These are phyloP conservation scores for Trametes cingulata DNA, from an alignment of 768 basidiomycete species.

Conservation along the genomic window DNA sequence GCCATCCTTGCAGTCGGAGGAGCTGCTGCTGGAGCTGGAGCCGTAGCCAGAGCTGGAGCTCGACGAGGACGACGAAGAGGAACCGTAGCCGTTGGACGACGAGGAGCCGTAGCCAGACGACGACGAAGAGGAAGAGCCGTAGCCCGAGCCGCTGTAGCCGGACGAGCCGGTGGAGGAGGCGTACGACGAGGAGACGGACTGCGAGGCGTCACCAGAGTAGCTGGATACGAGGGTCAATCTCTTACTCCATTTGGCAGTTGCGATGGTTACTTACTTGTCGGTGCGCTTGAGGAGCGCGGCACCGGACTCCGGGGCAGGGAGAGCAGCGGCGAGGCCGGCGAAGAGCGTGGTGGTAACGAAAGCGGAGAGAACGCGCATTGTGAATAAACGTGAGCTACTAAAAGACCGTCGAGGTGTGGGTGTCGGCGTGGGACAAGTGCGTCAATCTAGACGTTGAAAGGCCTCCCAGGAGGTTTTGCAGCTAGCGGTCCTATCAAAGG, in stretches of 20 bases:
- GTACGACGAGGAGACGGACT: neutral
- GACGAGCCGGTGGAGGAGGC: neutral
- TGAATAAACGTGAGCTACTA: slow-evolving; percentile 29
- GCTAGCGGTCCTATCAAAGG: slow-evolving; percentile 70
- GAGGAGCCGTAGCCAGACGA: neutral
- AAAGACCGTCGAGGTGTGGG: slow-evolving; percentile 49
- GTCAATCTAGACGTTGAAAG: slow-evolving; percentile 33
- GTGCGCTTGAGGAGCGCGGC: slow-evolving; percentile 25
- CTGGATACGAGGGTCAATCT: neutral
- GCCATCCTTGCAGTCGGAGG: neutral
- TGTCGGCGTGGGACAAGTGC: slow-evolving; percentile 39
- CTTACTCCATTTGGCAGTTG: slow-evolving; percentile 12
- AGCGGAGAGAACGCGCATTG: slow-evolving; percentile 63
- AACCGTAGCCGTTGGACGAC: neutral
- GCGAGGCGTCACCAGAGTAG: neutral
- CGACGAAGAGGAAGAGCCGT: neutral
- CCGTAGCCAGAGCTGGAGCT: slow-evolving; percentile 2
- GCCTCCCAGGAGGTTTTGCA: slow-evolving; percentile 64
- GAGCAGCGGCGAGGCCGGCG: slow-evolving; percentile 51
- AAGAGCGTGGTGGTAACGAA: slow-evolving; percentile 56
- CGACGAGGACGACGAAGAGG: neutral
- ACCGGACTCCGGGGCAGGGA: slow-evolving; percentile 39
- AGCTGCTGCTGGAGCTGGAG: slow-evolving; percentile 28
- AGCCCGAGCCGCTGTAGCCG: slow-evolving; percentile 2
- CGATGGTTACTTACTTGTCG: slow-evolving; percentile 26